These are phyloP conservation scores for Stellera chamaejasme DNA, from an alignment of 345 rosid species.

Conservation along the genomic window DNA sequence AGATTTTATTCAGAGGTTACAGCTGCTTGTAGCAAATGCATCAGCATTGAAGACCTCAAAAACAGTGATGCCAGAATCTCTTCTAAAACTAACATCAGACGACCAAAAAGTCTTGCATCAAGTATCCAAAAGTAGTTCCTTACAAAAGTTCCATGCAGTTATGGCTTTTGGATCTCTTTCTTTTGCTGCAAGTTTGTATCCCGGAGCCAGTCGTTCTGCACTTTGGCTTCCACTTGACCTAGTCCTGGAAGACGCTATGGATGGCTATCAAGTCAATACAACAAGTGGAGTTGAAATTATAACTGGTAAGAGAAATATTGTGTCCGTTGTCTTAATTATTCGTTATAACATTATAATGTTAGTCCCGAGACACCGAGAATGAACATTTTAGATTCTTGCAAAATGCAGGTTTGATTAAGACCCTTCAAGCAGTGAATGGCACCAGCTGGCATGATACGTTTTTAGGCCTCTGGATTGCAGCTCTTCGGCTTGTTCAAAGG, in stretches of 20 bases:
- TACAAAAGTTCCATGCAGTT: constrained; percentile 40
- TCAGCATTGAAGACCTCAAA: constrained; percentile 49
- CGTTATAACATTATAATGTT: neutral
- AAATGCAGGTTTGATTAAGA: constrained; percentile 70
- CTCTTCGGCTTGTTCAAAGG: constrained; percentile 97
- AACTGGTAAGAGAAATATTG: constrained; percentile 38
- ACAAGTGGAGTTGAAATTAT: constrained; percentile 76
- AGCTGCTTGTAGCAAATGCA: constrained; percentile 53
- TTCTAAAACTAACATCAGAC: constrained; percentile 54
- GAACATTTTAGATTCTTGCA: constrained; percentile 2
- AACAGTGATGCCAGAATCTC: constrained; percentile 27
- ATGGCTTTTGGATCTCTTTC: constrained; percentile 56
- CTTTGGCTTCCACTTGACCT: constrained; percentile 98
- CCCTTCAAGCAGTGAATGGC: constrained; percentile 71
- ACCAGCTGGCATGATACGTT: constrained; percentile 92
- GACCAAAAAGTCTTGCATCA: constrained; percentile 23
- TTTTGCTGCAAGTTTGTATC: constrained; percentile 53
- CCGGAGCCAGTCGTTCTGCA: constrained; percentile 61
- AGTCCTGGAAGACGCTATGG: constrained; percentile 90
- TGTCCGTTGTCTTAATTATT: neutral
- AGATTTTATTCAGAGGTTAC: constrained; percentile 48
- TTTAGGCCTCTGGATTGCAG: constrained; percentile 85
- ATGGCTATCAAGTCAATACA: constrained; percentile 70
- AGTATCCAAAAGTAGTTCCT: constrained; percentile 40
- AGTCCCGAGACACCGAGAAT: constrained; percentile 7